Conservation (phyloP, 176 grass and related monocot species). For the Hsuehochloa calcarea region DNA sequence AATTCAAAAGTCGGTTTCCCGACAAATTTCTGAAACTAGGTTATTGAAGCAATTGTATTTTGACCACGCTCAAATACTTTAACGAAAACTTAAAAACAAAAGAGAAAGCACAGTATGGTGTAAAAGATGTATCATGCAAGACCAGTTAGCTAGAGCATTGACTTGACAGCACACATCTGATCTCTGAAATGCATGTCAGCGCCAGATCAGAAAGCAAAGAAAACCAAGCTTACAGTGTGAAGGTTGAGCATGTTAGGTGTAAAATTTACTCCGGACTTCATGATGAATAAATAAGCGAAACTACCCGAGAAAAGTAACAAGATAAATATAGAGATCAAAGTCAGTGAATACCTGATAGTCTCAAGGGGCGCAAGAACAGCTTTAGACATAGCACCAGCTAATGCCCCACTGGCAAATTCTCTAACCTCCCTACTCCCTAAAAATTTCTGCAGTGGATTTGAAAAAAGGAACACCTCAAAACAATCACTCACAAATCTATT, state of each 20-base stretch:
- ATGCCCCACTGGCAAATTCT: slow-evolving; percentile 80
- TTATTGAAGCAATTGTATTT: neutral
- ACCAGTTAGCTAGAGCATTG: neutral
- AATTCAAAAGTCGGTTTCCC: neutral
- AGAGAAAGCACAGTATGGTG: neutral
- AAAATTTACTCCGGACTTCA: neutral
- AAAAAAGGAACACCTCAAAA: neutral
- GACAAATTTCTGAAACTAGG: neutral
- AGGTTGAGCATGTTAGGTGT: neutral
- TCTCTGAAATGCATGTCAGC: slow-evolving; percentile 1
- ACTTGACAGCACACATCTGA: neutral
- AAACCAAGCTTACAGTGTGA: slow-evolving; percentile 1
- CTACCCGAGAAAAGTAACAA: neutral
- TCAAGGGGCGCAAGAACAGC: slow-evolving; percentile 85
- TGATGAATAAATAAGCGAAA: slow-evolving; percentile 1
- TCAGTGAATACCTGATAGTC: slow-evolving; percentile 57
- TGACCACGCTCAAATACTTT: neutral
- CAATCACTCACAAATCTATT: slow-evolving; percentile 16
- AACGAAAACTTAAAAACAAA: neutral
- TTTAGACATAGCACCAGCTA: slow-evolving; percentile 92
- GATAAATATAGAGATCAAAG: slow-evolving; percentile 3
- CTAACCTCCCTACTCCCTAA: slow-evolving; percentile 54
- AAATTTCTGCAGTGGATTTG: slow-evolving; percentile 40
- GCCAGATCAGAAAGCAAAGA: neutral
- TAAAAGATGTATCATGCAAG: slow-evolving; percentile 16